These are phyloP conservation scores for Colletotrichum euphorbiae DNA, from an alignment of 2,329 filamentous ascomycete genomes.

Conservation along the genomic window DNA sequence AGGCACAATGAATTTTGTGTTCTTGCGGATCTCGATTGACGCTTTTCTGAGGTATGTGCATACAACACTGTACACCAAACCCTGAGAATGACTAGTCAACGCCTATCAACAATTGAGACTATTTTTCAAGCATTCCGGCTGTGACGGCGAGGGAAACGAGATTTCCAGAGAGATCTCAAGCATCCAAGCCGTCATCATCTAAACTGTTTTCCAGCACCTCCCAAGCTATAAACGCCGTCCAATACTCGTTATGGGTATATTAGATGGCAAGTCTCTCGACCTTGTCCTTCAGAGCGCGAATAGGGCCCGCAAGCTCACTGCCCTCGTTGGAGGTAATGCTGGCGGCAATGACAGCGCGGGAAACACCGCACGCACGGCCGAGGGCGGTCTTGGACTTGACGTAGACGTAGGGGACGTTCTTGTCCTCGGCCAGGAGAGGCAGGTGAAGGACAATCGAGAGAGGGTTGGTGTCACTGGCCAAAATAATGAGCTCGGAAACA, in stretches of 20 bases:
- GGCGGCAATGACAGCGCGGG: constrained; percentile 85
- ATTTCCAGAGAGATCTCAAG: background rate
- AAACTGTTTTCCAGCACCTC: constrained; percentile 10
- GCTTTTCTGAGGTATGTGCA: background rate
- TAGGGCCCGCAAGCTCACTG: constrained; percentile 87
- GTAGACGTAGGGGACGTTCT: constrained; percentile 75
- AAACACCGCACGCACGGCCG: constrained; percentile 90
- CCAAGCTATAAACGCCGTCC: constrained; percentile 20
- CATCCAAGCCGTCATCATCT: background rate
- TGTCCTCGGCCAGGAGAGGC: constrained; percentile 88
- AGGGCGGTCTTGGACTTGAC: constrained; percentile 79
- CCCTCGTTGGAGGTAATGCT: constrained; percentile 94
- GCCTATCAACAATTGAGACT: constrained; percentile 31
- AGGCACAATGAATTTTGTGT: constrained; percentile 3
- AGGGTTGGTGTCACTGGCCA: constrained; percentile 85
- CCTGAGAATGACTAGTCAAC: constrained; percentile 24
- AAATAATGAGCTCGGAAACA: constrained; percentile 86
- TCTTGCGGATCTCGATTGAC: constrained; percentile 23
- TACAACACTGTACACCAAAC: background rate
- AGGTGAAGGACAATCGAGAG: constrained; percentile 91
- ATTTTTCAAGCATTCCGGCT: constrained; percentile 25
- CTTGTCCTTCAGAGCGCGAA: constrained; percentile 91
- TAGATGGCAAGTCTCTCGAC: constrained; percentile 96
- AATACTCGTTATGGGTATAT: constrained; percentile 45
- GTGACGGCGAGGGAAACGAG: background rate